Evolutionary conservation across 1,284 basidiomycete species (phyloP).

Genomic region (Microbotryum intermedium): DNA sequence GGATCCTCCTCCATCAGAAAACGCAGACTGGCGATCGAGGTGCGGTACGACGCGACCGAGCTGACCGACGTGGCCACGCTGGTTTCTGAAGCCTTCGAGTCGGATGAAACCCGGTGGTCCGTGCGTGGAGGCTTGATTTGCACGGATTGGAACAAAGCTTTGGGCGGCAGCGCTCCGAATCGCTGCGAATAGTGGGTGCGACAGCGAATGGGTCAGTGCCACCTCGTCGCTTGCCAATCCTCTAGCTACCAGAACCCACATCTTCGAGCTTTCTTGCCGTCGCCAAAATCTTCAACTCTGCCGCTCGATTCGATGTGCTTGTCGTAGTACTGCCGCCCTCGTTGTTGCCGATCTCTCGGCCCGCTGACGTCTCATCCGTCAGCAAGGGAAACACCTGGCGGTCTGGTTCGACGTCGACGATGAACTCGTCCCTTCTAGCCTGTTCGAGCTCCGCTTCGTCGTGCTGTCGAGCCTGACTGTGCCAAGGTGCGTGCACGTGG

Average conservation of each 20-base stretch:
- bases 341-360: background rate
- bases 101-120: background rate
- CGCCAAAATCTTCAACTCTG: conserved; percentile 5
- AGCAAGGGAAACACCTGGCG: background rate
- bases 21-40: conserved; percentile 9
- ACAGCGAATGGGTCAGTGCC: background rate
- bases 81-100: background rate
- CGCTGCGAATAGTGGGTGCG: background rate
- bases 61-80: background rate
- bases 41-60: conserved; percentile 11
- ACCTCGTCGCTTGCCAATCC: too few species aligned
- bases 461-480: background rate
- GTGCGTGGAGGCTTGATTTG: background rate
- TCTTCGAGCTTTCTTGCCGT: conserved; percentile 26
- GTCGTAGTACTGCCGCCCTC: background rate
- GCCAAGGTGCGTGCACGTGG: background rate
- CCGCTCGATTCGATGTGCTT: background rate
- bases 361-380: background rate
- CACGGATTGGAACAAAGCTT: conserved; percentile 8
- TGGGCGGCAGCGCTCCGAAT: conserved; percentile 23
- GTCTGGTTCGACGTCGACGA: background rate
- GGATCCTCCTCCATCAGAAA: conserved; percentile 16
- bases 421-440: background rate
- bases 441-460: background rate
- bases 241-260: background rate